Conservation (phyloP, 108 stramenopile genomes). For the Phaeodactylum tricornutum region DNA sequence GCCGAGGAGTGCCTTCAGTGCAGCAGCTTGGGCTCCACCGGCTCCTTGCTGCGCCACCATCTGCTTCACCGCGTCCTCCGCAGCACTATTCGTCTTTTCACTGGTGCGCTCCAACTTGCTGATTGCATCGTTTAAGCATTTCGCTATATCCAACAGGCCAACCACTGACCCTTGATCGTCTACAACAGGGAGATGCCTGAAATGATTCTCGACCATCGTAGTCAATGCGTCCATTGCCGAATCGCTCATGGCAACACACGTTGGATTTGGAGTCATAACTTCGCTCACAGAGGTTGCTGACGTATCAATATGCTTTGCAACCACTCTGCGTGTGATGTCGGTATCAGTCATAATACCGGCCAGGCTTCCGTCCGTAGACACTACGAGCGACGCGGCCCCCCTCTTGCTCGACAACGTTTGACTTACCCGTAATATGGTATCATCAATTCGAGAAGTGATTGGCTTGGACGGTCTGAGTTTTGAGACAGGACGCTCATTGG, state of each 20-base stretch:
- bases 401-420: slow-evolving; percentile 58
- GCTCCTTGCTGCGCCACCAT: slow-evolving; percentile 47
- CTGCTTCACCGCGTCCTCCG: slow-evolving; percentile 57
- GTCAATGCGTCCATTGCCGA: slow-evolving; percentile 84
- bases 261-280: slow-evolving; percentile 85
- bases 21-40: slow-evolving; percentile 59
- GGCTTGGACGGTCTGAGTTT: slow-evolving; percentile 74
- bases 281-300: slow-evolving; percentile 40
- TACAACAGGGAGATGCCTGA: slow-evolving; percentile 88
- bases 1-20: slow-evolving; percentile 52
- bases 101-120: slow-evolving; percentile 70
- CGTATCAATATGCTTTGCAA: slow-evolving; percentile 65
- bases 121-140: slow-evolving; percentile 91
- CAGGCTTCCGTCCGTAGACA: slow-evolving; percentile 38
- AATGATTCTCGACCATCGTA: slow-evolving; percentile 91
- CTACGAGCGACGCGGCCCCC: slow-evolving; percentile 56
- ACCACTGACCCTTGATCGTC: slow-evolving; percentile 75
- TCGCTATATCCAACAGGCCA: slow-evolving; percentile 90
- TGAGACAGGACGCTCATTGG: slow-evolving; percentile 23
- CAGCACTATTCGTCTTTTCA: slow-evolving; percentile 40
- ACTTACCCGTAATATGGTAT: slow-evolving; percentile 41
- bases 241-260: slow-evolving; percentile 78
- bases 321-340: slow-evolving; percentile 63
- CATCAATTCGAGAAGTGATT: slow-evolving; percentile 20
- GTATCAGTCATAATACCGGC: slow-evolving; percentile 80